Evolutionary conservation across 2,329 filamentous ascomycete species (phyloP).

Genomic region (Claviceps humidiphila): DNA sequence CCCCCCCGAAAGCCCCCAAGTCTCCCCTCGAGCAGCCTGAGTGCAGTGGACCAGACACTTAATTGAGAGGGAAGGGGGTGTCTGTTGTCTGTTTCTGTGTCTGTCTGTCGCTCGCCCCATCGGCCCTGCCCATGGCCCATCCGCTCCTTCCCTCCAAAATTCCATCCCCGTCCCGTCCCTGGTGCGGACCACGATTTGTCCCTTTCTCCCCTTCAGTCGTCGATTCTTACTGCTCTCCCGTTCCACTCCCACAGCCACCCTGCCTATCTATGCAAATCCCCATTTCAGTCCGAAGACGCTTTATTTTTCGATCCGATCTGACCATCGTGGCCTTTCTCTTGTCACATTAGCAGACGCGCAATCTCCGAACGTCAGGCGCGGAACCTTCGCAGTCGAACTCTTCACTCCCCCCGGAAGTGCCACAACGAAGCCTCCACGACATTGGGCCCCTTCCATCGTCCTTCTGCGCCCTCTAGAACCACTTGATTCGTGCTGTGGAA

Average conservation of each 20-base stretch:
- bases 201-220: constrained; percentile 10
- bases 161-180: constrained; percentile 16
- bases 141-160: constrained; percentile 16
- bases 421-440: constrained; percentile 18
- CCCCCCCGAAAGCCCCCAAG: too few species aligned
- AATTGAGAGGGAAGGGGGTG: too few species aligned
- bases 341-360: constrained; percentile 4
- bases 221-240: constrained; percentile 2
- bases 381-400: constrained; percentile 12
- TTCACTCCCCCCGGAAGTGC: constrained; percentile 6
- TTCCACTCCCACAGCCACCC: constrained; percentile 4
- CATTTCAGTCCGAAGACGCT: not conserved
- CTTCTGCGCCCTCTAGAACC: constrained; percentile 12
- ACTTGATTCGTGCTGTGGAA: constrained; percentile 10
- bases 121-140: not conserved
- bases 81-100: not conserved
- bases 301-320: not conserved
- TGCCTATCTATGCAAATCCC: constrained; percentile 6
- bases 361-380: constrained; percentile 12
- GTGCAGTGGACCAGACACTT: too few species aligned
- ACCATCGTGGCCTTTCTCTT: constrained; percentile 8
- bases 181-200: constrained; percentile 16
- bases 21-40: too few species aligned
- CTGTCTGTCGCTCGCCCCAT: not conserved
- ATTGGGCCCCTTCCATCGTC: constrained; percentile 17